Base-by-base conservation (phyloP, 2,329 filamentous ascomycete species). In the Cladophialophora exuberans region DNA sequence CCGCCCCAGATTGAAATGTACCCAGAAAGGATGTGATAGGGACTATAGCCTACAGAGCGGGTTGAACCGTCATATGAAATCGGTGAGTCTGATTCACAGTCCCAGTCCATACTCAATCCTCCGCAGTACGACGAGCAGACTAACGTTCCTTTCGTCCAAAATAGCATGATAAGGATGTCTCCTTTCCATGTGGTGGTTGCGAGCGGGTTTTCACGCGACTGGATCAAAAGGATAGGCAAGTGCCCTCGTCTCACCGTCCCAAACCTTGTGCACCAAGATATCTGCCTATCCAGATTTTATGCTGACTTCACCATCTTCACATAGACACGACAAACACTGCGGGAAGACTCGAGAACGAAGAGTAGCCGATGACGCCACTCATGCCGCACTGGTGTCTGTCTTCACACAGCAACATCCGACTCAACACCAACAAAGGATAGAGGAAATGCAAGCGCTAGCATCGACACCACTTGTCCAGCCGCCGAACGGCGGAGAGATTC, bases 151-250 rank as follows among this genome's bases (percentile, higher is more conserved):
- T 39, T 35, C 39, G 10, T 23, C 30, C 30, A 33, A 17, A 35
- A 52, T 42, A 36, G 48, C 28, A 43, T n/a, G 36, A 43, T 28
- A 28, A 31, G 5, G 30, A 26, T 13, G 38, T 51, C 17, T 20
- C 22, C 3, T 52, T 45, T 22, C 31, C 4, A 20, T 58, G 56
- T 35, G 20, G 33, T 7, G 30, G 44, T 25, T 59, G 56, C 30
- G 17, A 26, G 13, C 55, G 38, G 30, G 4, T 13, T 6, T 59
- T 52, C 36, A 30, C 31, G 11, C 42, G 56, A 25, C 31, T 49
- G 17, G 56, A 59, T 47, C 35, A 52, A 15, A 36, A 48, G 43
- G 48, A 53, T 15, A 44, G 56, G 52, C 54, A 47, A 47, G 56
- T 44, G 11, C 18, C 10, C 38, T 6, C 6, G 6, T 18, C n/a